Evolutionary conservation across 2,329 filamentous ascomycete genomes (phyloP).

Genomic region (Coniochaeta prunicola): DNA sequence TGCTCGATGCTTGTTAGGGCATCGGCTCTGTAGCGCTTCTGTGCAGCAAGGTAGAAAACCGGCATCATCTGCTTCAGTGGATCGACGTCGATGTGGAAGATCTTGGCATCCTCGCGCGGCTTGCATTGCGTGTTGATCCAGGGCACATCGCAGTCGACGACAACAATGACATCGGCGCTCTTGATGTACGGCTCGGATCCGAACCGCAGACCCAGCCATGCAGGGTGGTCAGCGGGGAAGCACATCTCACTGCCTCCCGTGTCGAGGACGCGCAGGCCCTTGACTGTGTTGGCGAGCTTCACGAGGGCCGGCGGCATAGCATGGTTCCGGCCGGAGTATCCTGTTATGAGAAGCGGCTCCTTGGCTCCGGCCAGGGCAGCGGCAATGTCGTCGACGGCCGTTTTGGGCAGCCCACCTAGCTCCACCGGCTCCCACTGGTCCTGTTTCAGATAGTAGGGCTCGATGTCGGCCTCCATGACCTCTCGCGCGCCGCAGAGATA

Average conservation of each 20-base stretch:
- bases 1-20: constrained; percentile 60
- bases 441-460: constrained; percentile 63
- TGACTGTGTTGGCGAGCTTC: constrained; percentile 58
- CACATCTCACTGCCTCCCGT: constrained; percentile 76
- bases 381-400: constrained; percentile 51
- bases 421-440: constrained; percentile 63
- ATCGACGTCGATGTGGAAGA: constrained; percentile 61
- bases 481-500: constrained; percentile 75
- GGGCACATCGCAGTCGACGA: constrained; percentile 84
- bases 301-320: constrained; percentile 54
- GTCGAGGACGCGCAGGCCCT: constrained; percentile 65
- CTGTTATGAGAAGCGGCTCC: constrained; percentile 62
- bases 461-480: constrained; percentile 78
- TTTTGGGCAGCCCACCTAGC: constrained; percentile 49
- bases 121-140: constrained; percentile 78
- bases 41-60: constrained; percentile 62
- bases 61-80: constrained; percentile 67
- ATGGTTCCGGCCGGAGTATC: constrained; percentile 65
- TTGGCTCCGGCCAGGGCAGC: constrained; percentile 56
- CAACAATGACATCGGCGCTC: constrained; percentile 75
- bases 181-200: constrained; percentile 67
- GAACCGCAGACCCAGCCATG: constrained; percentile 63
- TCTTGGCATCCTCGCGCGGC: constrained; percentile 41
- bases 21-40: constrained; percentile 61
- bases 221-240: constrained; percentile 64